Conservation (phyloP, 2,329 filamentous ascomycete species). For the Ophidiomyces ophidiicola region DNA sequence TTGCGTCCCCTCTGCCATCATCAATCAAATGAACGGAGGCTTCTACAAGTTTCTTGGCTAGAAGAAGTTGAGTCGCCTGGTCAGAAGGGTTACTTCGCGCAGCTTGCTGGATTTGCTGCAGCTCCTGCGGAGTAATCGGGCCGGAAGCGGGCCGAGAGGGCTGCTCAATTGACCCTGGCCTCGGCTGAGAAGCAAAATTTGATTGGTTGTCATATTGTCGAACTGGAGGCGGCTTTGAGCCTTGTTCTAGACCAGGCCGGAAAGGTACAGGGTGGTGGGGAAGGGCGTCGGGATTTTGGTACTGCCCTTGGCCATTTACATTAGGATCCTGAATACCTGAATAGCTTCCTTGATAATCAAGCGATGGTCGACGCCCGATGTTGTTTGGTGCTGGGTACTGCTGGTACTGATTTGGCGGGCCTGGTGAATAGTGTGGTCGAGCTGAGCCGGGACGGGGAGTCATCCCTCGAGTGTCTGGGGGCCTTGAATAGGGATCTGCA, state of each 20-base stretch:
- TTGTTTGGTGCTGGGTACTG: constrained; percentile 1
- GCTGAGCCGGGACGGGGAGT: constrained; percentile 9
- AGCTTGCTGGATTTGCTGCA: constrained; percentile 59
- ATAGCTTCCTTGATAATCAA: constrained; percentile 5
- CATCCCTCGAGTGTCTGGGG: constrained; percentile 13
- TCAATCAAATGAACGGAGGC: constrained; percentile 69
- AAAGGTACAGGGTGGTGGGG: constrained; percentile 46
- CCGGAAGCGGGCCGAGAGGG: not conserved
- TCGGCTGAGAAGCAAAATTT: constrained; percentile 25
- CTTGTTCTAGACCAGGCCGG: constrained; percentile 39
- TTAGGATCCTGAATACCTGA: constrained; percentile 5
- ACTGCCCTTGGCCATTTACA: constrained; percentile 14
- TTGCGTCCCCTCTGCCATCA: constrained; percentile 57
- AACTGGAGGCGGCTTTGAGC: constrained; percentile 39
- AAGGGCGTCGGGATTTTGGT: constrained; percentile 38
- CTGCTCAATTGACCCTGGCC: constrained; percentile 2
- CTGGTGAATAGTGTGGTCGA: not conserved
- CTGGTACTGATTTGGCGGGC: constrained; percentile 4
- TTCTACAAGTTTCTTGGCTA: constrained; percentile 77
- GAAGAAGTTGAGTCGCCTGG: constrained; percentile 54
- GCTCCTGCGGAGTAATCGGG: constrained; percentile 58
- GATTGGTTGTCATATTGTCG: constrained; percentile 40
- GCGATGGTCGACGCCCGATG: not conserved
- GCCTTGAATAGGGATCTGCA: constrained; percentile 6
- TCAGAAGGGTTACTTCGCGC: constrained; percentile 63